phyloP scores from a whole-genome alignment of 495 filamentous ascomycete species.

The Neurospora hispaniola region DNA sequence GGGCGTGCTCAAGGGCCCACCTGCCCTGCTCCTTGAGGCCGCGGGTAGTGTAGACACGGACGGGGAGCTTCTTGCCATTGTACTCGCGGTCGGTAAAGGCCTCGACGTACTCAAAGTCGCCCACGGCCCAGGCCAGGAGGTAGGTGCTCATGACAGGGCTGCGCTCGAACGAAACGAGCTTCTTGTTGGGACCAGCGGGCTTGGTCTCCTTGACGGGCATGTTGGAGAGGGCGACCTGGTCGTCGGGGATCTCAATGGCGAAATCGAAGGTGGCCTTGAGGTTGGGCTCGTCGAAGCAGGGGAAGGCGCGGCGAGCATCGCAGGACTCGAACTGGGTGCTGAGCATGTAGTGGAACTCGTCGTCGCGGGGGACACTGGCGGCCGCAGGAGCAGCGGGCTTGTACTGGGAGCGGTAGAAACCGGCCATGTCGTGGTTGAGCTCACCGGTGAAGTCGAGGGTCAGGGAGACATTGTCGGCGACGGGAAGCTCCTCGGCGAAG shows the following conservation, averaged over 20 bases:
- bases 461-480: constrained; percentile 49
- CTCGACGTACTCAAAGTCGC: constrained; percentile 95
- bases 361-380: constrained; percentile 63
- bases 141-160: constrained; percentile 97
- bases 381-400: constrained; percentile 62
- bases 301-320: constrained; percentile 87
- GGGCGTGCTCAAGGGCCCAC: constrained; percentile 77
- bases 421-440: constrained; percentile 91
- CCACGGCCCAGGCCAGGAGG: constrained; percentile 89
- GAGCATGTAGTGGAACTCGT: constrained; percentile 82
- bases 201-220: constrained; percentile 72
- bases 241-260: constrained; percentile 77
- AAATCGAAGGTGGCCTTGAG: constrained; percentile 94
- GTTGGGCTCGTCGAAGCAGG: constrained; percentile 97
- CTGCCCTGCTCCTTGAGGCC: constrained; percentile 81
- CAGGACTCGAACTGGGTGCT: constrained; percentile 96
- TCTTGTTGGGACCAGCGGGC: constrained; percentile 50
- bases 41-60: constrained; percentile 87
- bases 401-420: constrained; percentile 93
- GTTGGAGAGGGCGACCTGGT: constrained; percentile 82
- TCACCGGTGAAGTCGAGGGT: constrained; percentile 70
- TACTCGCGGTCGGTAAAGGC: constrained; percentile 79
- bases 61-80: constrained; percentile 78
- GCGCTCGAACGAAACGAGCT: constrained; percentile 72
- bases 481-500: constrained; percentile 57